Base-by-base conservation (phyloP, 2,329 filamentous ascomycete species). In the Sporothrix curviconia region DNA sequence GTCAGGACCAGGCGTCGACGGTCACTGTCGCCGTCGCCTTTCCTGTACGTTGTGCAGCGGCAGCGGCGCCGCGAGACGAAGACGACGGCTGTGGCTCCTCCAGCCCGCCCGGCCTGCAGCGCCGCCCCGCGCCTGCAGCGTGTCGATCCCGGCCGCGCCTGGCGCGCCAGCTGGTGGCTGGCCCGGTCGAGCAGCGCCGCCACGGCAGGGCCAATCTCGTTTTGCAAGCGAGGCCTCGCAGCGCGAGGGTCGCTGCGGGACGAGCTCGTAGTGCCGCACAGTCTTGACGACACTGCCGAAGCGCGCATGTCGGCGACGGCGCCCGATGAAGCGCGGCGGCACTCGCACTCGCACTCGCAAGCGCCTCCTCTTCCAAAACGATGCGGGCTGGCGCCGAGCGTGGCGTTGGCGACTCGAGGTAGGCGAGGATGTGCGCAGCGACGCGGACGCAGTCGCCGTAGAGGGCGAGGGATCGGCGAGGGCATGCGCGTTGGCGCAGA, bases 191-290 rank as follows among this genome's bases (percentile, higher is more conserved):
- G 84, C 2, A 96, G 82, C 58, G 84, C 82, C 30, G 85, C 78
- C 62, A 95, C 88, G 70, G 90, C 91, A 8, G 92, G 92, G n/a
- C 87, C 86, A 64, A 96, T 94, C 69, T 95, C 91, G 66, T 90
- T 88, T 65, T 91, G 86, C 17, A n/a, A 96, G 83, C 4, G 90
- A 86, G 63, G 89, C 79, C 72, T 96, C 92, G 32, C 92, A 92
- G 61, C 60, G 86, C 85, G 44, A 96, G 83, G 53, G 89, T 89
- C 12, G 83, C 69, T 95, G 90, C 15, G 91, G 89, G 64, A 96
- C 89, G 42, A 96, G 84, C 71, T 96, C 92, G 73, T 95, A 96
- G 74, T 96, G 92, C 86, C 82, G 75, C 36, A 83, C 78, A 8
- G 78, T 77, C 68, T 82, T 82, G 52, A 85, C 74, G 39, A 84